Evolutionary conservation across 768 basidiomycete genomes (phyloP).

Genomic region (Grammothele lineata): DNA sequence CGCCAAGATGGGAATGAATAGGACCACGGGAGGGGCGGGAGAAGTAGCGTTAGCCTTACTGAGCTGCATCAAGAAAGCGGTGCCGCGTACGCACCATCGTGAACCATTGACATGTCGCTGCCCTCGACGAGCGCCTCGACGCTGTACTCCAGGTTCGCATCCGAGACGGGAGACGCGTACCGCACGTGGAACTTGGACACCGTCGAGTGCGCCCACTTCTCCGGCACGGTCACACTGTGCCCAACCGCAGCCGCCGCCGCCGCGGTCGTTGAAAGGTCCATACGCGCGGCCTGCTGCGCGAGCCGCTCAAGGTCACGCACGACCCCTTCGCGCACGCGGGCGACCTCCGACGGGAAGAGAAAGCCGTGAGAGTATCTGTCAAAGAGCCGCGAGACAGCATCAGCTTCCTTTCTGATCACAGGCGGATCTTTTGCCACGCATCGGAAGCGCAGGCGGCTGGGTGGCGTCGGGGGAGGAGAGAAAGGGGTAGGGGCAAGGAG

Average conservation of each 20-base stretch:
- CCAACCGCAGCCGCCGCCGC: slow-evolving; percentile 8
- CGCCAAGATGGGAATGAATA: neutral
- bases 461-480: too few relatives aligned
- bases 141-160: slow-evolving; percentile 63
- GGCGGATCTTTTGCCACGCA: too few relatives aligned
- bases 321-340: slow-evolving; percentile 58
- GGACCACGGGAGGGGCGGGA: neutral
- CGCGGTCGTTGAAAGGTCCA: slow-evolving; percentile 16
- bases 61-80: neutral
- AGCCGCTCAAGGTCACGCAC: slow-evolving; percentile 44
- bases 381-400: too few relatives aligned
- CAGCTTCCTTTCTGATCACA: neutral
- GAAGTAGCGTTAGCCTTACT: too few relatives aligned
- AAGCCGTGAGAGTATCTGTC: slow-evolving; percentile 89
- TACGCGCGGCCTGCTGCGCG: slow-evolving; percentile 12
- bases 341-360: slow-evolving; percentile 85
- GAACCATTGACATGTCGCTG: slow-evolving; percentile 71
- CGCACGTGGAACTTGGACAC: slow-evolving; percentile 81
- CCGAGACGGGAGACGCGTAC: slow-evolving; percentile 66
- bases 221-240: slow-evolving; percentile 37
- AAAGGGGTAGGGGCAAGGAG: too few relatives aligned
- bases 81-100: slow-evolving; percentile 61
- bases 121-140: slow-evolving; percentile 94
- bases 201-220: slow-evolving; percentile 72
- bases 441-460: too few relatives aligned